Evolutionary conservation across 495 filamentous ascomycete species (phyloP).

Genomic region (Annulohypoxylon stygium): DNA sequence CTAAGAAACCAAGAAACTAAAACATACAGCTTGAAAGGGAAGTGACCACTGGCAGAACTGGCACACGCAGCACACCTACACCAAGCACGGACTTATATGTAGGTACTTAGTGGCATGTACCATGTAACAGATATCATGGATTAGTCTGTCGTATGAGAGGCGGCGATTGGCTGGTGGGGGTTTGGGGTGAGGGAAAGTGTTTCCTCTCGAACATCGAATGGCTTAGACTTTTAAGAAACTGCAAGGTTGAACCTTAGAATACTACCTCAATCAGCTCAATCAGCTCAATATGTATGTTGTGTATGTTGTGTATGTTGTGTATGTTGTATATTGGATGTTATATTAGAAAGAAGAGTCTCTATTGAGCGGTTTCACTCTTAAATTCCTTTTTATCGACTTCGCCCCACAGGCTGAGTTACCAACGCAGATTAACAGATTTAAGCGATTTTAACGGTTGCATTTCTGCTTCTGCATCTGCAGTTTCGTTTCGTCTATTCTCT

Average conservation of each 20-base stretch:
- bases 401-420: conserved; percentile 20
- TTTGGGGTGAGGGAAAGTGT: background rate
- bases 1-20: conserved; percentile 6
- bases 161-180: conserved; percentile 19
- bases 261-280: conserved; percentile 5
- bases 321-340: conserved; percentile 6
- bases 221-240: background rate
- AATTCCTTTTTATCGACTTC: conserved; percentile 37
- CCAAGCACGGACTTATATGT: conserved; percentile 20
- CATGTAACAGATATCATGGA: background rate
- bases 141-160: background rate
- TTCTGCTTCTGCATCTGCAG: conserved; percentile 1
- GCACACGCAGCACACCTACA: background rate
- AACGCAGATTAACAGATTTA: background rate
- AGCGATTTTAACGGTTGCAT: no score
- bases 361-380: conserved; percentile 32
- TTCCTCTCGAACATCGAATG: background rate
- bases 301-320: conserved; percentile 10
- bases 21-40: conserved; percentile 12
- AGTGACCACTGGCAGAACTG: conserved; percentile 3
- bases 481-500: conserved; percentile 29
- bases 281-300: conserved; percentile 8
- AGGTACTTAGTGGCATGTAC: background rate
- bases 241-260: background rate
- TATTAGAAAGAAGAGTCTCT: conserved; percentile 7